These are phyloP conservation scores for Myxozyma geophila DNA, from an alignment of 805 yeast genomes.

Conservation along the genomic window DNA sequence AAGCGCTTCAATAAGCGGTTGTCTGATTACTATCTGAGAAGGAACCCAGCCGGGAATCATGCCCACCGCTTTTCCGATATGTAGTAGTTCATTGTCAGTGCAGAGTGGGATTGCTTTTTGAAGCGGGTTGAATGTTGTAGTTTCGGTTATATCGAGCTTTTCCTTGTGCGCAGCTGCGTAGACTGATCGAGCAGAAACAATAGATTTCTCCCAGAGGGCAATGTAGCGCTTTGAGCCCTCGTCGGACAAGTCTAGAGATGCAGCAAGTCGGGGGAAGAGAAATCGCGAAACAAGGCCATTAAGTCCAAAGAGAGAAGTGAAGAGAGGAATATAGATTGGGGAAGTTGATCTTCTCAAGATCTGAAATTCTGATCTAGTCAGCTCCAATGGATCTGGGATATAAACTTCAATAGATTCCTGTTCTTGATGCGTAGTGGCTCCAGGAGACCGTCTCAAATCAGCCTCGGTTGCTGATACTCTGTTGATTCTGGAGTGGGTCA, in stretches of 20 bases:
- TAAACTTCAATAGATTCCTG: constrained; percentile 31
- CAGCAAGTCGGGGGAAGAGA: constrained; percentile 6
- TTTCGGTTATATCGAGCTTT: not conserved
- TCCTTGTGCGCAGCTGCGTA: not conserved
- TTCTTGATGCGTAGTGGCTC: not conserved
- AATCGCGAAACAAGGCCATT: constrained; percentile 4
- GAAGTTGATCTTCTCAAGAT: constrained; percentile 54
- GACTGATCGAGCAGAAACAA: constrained; percentile 4
- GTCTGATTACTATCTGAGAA: constrained; percentile 45
- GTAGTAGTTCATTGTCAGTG: constrained; percentile 25
- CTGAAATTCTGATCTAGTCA: constrained; percentile 55
- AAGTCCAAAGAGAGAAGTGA: constrained; percentile 6
- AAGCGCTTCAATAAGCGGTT: constrained; percentile 49
- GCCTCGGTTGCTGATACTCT: not conserved
- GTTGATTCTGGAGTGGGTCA: not conserved
- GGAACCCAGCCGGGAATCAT: constrained; percentile 37
- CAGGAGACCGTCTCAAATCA: not conserved
- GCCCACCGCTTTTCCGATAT: constrained; percentile 35
- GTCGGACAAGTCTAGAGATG: constrained; percentile 11
- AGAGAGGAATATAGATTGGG: constrained; percentile 1
- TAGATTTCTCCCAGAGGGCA: constrained; percentile 9
- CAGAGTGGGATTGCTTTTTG: constrained; percentile 12
- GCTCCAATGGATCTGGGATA: constrained; percentile 46
- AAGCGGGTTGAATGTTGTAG: not conserved
- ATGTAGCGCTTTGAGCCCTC: not conserved